A percentile compares a stretch with the other conserved stretches of the same genome.
Conservation (phyloP, 495 filamentous ascomycete species). For the Podospora pseudocomata region DNA sequence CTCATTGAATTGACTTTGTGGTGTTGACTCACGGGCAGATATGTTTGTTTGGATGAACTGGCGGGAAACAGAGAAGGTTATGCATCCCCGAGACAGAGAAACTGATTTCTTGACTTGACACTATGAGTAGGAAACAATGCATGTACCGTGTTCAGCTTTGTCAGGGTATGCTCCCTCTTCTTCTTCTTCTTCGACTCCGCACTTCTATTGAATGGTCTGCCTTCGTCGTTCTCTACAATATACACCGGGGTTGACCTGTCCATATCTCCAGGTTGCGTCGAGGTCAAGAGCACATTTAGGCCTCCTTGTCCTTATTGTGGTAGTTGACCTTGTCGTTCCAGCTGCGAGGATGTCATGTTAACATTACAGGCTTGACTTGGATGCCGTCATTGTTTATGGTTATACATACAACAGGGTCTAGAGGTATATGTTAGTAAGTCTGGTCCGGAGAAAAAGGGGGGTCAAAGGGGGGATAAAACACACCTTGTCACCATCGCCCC, state of each 20-base stretch:
- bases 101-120: constrained; percentile 17
- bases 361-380: background rate
- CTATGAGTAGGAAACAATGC: constrained; percentile 21
- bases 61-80: background rate
- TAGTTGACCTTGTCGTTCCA: constrained; percentile 96
- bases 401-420: constrained; percentile 44
- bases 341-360: constrained; percentile 46
- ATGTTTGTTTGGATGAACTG: background rate
- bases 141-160: constrained; percentile 19
- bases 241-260: background rate
- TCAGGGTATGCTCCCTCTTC: constrained; percentile 1
- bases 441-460: background rate
- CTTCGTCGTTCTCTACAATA: background rate
- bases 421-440: background rate
- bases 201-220: background rate
- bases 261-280: background rate
- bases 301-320: constrained; percentile 83
- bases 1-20: too few relatives aligned
- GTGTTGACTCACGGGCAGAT: background rate
- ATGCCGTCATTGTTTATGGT: constrained; percentile 1
- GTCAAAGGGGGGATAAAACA: constrained; percentile 43
- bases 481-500: constrained; percentile 92
- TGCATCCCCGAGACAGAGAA: background rate
- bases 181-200: background rate
- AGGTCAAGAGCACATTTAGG: constrained; percentile 36